Conservation (phyloP, 192 early-diverging fungal species). For the Coemansia interrupta region DNA sequence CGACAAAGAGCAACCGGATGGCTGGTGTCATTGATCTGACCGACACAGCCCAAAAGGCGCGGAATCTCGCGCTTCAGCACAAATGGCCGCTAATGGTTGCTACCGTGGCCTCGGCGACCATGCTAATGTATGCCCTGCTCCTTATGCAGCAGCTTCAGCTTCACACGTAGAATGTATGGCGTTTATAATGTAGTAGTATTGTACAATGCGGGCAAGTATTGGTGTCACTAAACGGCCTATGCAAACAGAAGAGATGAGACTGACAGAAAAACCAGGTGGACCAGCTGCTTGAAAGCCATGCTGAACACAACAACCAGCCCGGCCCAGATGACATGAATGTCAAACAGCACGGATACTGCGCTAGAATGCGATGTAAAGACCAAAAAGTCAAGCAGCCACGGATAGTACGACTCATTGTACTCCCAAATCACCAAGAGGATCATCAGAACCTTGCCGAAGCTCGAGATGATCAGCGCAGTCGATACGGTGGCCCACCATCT, state of each 20-base stretch:
- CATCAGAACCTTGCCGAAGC: constrained; percentile 82
- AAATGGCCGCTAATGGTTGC: constrained; percentile 39
- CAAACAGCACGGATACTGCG: constrained; percentile 57
- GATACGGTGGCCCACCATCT: constrained; percentile 42
- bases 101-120: constrained; percentile 39
- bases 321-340: constrained; percentile 37
- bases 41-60: constrained; percentile 36
- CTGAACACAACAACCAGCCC: constrained; percentile 41
- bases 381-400: constrained; percentile 74
- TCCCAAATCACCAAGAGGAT: constrained; percentile 92
- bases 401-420: constrained; percentile 75
- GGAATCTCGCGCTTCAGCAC: constrained; percentile 38
- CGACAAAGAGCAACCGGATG: constrained; percentile 22
- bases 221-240: not conserved
- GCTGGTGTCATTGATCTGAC: constrained; percentile 40
- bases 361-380: constrained; percentile 73
- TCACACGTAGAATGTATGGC: constrained; percentile 4
- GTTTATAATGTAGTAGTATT: too few species aligned
- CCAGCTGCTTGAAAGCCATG: constrained; percentile 42
- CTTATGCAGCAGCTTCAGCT: constrained; percentile 38
- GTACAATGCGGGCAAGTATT: too few species aligned
- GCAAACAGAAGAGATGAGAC: constrained; percentile 18
- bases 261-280: constrained; percentile 19
- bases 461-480: constrained; percentile 73
- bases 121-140: constrained; percentile 46